Evolutionary conservation across 805 yeast genomes (phyloP).

Genomic region (Zygoascus tannicola): DNA sequence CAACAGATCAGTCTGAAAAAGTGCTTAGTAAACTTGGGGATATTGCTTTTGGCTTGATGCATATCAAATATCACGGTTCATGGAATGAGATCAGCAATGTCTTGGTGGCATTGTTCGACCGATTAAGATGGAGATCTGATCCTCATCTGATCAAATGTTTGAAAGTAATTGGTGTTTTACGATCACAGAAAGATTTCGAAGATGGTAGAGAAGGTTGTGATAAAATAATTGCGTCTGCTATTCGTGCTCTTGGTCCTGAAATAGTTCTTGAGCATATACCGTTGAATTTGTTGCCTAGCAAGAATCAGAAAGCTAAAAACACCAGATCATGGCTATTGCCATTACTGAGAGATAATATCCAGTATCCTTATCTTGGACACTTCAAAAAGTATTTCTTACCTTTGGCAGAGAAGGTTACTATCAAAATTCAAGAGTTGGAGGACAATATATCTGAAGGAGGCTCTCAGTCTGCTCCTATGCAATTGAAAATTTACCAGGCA

Average conservation of each 20-base stretch:
- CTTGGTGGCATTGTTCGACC: constrained; percentile 50
- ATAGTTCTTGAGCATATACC: constrained; percentile 64
- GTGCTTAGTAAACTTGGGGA: constrained; percentile 43
- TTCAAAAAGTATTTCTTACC: constrained; percentile 63
- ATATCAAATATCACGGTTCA: constrained; percentile 67
- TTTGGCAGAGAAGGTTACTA: constrained; percentile 28
- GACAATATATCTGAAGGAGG: constrained; percentile 10
- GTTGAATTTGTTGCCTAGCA: constrained; percentile 51
- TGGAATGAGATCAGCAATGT: constrained; percentile 67
- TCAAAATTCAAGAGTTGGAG: constrained; percentile 18
- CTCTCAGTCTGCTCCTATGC: constrained; percentile 44
- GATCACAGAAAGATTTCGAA: constrained; percentile 64
- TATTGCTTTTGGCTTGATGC: constrained; percentile 48
- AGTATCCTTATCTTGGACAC: constrained; percentile 56
- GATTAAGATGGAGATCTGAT: constrained; percentile 54
- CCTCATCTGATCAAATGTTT: constrained; percentile 63
- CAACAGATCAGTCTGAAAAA: constrained; percentile 37
- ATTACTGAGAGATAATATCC: constrained; percentile 74
- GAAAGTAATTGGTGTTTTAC: constrained; percentile 72
- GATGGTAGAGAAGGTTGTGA: constrained; percentile 70
- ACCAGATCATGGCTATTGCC: constrained; percentile 90
- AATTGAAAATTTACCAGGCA: constrained; percentile 71
- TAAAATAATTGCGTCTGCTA: constrained; percentile 66
- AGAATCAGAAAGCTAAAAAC: constrained; percentile 42
- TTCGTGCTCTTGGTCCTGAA: constrained; percentile 79